Evolutionary conservation across 306 rosid species (phyloP), one percentile per base, ranked within the genome.

Genomic region (Medicago lupulina): DNA sequence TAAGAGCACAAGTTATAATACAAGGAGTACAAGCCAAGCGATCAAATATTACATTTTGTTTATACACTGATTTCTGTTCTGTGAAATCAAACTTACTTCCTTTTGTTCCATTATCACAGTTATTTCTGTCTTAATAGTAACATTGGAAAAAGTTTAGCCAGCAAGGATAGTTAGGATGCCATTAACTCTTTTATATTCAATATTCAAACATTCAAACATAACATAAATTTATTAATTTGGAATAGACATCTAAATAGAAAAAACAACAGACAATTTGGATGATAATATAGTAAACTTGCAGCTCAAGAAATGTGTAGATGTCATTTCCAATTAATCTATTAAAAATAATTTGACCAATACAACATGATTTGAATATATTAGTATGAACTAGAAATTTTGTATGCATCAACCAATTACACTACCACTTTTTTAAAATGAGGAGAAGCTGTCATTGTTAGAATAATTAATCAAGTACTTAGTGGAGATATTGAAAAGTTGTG

Each of bases 341-440:
- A 11, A 62, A 31, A 71, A 17, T 8, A 2, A 31, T 72, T 71
- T 64, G 49, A 59, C 76, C 51, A 67, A 23, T 4, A 31, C n/a
- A 21, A 6, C 15, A 17, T 4, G 18, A 58, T 68, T 7, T 28
- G 39, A 59, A n/a, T 74, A 60, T 28, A 36, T 72, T 10, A 79
- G 31, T 54, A 61, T 15, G 57, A 60, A 60, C 38, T 44, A 77
- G 60, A 46, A 39, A 13, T 69, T 15, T 54, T 75, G 16, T 63
- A 40, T 75, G 36, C 53, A 63, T 54, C 11, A 72, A 25, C 13
- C 5, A 13, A 4, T 39, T 17, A 18, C 31, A 44, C 4, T 44
- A 11, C 15, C 12, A 28, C 31, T 11, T 44, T 44, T 44, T 44
- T 44, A 49, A 69, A 14, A n/a, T 12, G 4, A 28, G 0, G 16